Evolutionary conservation across 352 stramenopile species (phyloP).

Genomic region (Globisporangium echinulatum): DNA sequence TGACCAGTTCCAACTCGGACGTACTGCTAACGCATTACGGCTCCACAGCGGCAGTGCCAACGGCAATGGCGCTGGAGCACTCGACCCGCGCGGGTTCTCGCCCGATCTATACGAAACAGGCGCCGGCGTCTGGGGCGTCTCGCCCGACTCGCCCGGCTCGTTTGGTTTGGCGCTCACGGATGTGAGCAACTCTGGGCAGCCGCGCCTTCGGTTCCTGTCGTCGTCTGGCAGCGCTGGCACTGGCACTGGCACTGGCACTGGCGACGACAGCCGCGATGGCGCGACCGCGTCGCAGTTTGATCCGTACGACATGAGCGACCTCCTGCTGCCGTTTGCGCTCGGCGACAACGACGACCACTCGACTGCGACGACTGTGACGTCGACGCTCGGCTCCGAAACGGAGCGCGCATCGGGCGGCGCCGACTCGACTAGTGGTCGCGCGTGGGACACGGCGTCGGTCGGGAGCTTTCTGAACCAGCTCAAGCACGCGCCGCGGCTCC

Average conservation of each 20-base stretch:
- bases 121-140: slow-evolving; percentile 56
- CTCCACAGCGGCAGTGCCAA: not conserved
- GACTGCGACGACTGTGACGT: slow-evolving; percentile 39
- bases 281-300: slow-evolving; percentile 13
- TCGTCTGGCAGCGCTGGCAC: slow-evolving; percentile 12
- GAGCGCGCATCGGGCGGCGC: slow-evolving; percentile 8
- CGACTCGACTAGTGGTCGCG: slow-evolving; percentile 3
- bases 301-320: slow-evolving; percentile 24
- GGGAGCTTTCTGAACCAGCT: slow-evolving; percentile 76
- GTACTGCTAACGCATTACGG: slow-evolving; percentile 6
- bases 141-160: slow-evolving; percentile 52
- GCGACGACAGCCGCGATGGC: slow-evolving; percentile 12
- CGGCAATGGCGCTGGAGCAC: not conserved
- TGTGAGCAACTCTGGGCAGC: slow-evolving; percentile 7
- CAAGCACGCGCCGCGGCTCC: slow-evolving; percentile 65
- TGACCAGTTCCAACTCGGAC: slow-evolving; percentile 31
- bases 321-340: slow-evolving; percentile 68
- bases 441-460: slow-evolving; percentile 56
- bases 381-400: slow-evolving; percentile 27
- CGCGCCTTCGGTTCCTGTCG: slow-evolving; percentile 40
- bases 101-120: slow-evolving; percentile 56
- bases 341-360: slow-evolving; percentile 26
- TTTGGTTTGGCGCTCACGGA: slow-evolving; percentile 52
- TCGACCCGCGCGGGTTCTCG: slow-evolving; percentile 36
- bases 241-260: not conserved